Base-by-base conservation (phyloP, 2,329 filamentous ascomycete species). In the Fusarium sp. region DNA sequence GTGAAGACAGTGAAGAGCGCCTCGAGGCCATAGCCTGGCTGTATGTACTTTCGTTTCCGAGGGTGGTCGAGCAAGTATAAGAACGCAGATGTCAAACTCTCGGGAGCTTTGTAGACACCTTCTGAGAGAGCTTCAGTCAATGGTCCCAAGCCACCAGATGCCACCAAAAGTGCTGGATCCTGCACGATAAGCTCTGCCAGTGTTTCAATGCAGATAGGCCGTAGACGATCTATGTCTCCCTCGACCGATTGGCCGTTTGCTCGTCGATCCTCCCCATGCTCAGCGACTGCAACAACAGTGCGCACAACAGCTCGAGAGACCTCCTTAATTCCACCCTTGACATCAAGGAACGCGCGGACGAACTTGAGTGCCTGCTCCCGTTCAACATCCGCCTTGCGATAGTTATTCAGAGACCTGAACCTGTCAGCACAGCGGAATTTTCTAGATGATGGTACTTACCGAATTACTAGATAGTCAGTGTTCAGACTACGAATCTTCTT, bases 321-420 rank as follows among this genome's bases (percentile, higher is more conserved):
- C 78, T 99, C 95, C 67, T 89, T 87, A 11, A 97, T 90, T 13
- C 96, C 96, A 67, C 94, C 93, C 77, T 98, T 98, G 69, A 98
- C 93, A 77, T 99, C 96, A 4, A 99, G 84, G 76, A 99, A 99
- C 12, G 94, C 93, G 62, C 96, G 89, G 26, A 98, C 91, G 78
- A 99, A 98, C 78, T 99, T 99, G 74, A 99, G 84, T 14, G 96
- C 96, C 80, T 99, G 96, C 79, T 99, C 96, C 56, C 97, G 89
- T 82, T 99, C 96, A 19, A 99, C 93, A 73, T 95, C 94, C n/a
- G 95, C 93, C 79, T 98, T 98, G 76, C 92, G 91, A 78, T 98
- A 96, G 78, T 98, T 98, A 70, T 97, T 93, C 34, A 99, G 84
- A 1, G 96, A 98, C 65, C 86, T 88, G 60, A 7, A 4, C 7